These are phyloP conservation scores for Syzygium oleosum DNA, from an alignment of 345 rosid species.

Conservation along the genomic window DNA sequence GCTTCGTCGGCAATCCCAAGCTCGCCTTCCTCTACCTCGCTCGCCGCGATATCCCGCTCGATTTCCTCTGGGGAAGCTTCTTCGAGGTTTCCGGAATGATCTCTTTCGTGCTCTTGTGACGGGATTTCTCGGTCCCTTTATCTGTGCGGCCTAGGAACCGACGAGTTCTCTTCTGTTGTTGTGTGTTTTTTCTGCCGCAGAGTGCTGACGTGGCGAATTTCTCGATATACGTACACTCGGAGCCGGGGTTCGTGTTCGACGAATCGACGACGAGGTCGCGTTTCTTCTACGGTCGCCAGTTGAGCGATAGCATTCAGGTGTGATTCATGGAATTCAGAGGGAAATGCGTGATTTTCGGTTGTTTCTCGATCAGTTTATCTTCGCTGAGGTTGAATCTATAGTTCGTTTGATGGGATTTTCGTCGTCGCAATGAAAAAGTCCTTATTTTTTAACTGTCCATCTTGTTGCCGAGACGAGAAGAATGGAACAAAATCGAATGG, in stretches of 20 bases:
- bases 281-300: constrained; percentile 68
- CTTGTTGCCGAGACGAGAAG: background rate
- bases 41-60: constrained; percentile 51
- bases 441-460: background rate
- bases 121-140: background rate
- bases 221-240: constrained; percentile 66
- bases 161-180: background rate
- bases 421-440: background rate
- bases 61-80: constrained; percentile 67
- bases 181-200: constrained; percentile 18
- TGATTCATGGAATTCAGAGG: background rate
- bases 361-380: background rate
- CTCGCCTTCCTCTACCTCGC: constrained; percentile 56
- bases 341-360: background rate
- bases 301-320: constrained; percentile 71
- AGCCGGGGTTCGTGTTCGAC: constrained; percentile 74
- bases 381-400: background rate
- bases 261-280: constrained; percentile 58
- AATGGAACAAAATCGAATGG: background rate
- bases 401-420: background rate
- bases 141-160: background rate
- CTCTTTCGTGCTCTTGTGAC: background rate
- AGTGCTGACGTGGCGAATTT: constrained; percentile 48
- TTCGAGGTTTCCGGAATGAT: constrained; percentile 34
- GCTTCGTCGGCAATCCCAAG: constrained; percentile 41